These are phyloP conservation scores for Hypoxylon sp. DNA, from an alignment of 2,329 filamentous ascomycete genomes.

Conservation along the genomic window DNA sequence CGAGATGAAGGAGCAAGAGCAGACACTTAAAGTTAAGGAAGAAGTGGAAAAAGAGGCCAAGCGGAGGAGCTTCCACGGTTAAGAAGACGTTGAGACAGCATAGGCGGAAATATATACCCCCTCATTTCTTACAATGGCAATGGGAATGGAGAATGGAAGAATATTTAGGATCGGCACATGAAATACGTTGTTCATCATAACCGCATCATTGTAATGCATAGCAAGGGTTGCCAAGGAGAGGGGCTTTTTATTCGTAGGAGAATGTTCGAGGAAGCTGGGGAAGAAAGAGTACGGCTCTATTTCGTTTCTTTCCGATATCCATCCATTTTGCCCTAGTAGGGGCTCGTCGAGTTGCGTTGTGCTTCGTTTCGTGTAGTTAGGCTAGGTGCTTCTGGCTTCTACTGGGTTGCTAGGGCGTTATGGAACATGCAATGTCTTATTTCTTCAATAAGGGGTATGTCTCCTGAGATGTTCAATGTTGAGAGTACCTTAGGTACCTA, in stretches of 20 bases:
- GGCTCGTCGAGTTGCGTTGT: background rate
- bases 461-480: conserved; percentile 7
- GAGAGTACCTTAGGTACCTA: background rate
- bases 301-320: conserved; percentile 24
- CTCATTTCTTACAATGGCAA: conserved; percentile 17
- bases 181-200: conserved; percentile 20
- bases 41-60: conserved; percentile 65
- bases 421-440: background rate
- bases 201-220: conserved; percentile 19
- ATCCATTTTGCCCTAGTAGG: conserved; percentile 14
- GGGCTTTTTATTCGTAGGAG: conserved; percentile 1
- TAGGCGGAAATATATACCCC: conserved; percentile 33
- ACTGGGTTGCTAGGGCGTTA: conserved; percentile 5
- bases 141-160: conserved; percentile 32
- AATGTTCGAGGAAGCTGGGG: conserved; percentile 4
- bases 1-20: conserved; percentile 90
- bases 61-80: conserved; percentile 53
- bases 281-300: conserved; percentile 1
- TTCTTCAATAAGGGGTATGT: background rate
- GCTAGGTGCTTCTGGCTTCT: background rate
- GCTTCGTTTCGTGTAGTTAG: conserved; percentile 7
- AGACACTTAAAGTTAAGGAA: conserved; percentile 76
- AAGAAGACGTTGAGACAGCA: conserved; percentile 17
- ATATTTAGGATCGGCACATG: conserved; percentile 14
- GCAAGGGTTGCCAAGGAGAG: conserved; percentile 9